phyloP scores from a whole-genome alignment of 805 yeast species.

The Pichia manshurica region DNA sequence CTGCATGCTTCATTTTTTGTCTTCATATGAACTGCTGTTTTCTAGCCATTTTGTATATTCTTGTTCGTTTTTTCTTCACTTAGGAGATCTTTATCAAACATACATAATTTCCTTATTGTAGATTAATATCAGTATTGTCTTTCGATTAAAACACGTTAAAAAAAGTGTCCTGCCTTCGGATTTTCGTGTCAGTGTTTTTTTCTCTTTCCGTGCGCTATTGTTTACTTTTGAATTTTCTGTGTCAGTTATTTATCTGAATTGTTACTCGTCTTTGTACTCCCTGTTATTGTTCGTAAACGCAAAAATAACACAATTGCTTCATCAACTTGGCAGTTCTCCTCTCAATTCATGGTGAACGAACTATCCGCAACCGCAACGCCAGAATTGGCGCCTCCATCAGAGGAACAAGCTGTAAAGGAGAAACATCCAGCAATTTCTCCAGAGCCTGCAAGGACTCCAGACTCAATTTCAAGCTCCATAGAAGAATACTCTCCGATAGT shows the following conservation, averaged over 20 bases:
- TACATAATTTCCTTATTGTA: no score
- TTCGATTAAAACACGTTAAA: no score
- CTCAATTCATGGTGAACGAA: neutral
- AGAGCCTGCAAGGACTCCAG: conserved; percentile 1
- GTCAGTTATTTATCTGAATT: neutral
- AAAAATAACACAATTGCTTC: no score
- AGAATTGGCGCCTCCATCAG: conserved; percentile 1
- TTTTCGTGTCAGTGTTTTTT: neutral
- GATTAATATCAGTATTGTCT: no score
- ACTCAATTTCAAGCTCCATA: conserved; percentile 11
- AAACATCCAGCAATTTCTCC: neutral
- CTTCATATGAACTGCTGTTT: no score
- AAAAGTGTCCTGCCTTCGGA: neutral
- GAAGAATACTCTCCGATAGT: conserved; percentile 11
- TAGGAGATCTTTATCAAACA: no score
- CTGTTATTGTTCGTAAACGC: no score
- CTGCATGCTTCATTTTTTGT: no score
- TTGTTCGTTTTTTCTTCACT: neutral
- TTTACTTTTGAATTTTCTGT: neutral
- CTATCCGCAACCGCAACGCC: neutral
- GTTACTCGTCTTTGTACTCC: neutral
- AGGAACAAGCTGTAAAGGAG: neutral
- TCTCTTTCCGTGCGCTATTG: neutral
- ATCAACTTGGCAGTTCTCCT: no score
- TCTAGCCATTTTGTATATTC: neutral